These are phyloP conservation scores for Otatea glauca DNA, from an alignment of 176 grass and related monocot species.

Conservation along the genomic window DNA sequence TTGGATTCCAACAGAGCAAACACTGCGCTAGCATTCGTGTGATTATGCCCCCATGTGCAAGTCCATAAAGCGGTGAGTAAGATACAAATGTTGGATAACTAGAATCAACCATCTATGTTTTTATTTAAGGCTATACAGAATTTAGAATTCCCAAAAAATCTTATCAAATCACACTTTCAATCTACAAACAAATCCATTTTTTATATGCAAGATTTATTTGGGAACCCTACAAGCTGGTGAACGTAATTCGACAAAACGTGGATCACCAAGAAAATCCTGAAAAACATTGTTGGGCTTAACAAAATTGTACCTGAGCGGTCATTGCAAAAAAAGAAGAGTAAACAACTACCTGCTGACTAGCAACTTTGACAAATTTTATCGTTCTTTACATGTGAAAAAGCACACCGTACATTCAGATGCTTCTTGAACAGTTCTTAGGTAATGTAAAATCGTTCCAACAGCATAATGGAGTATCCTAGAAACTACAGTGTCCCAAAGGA, in stretches of 20 bases:
- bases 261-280: neutral
- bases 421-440: neutral
- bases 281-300: neutral
- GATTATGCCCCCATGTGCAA: conserved; percentile 12
- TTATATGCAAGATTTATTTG: neutral
- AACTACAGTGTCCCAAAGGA: neutral
- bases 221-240: neutral
- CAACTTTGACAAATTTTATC: neutral
- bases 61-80: neutral
- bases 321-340: neutral
- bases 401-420: neutral
- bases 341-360: neutral
- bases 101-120: neutral
- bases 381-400: conserved; percentile 20
- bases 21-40: neutral
- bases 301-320: neutral
- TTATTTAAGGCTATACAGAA: neutral
- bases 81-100: neutral
- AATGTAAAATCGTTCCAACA: neutral
- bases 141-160: neutral
- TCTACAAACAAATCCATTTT: neutral
- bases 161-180: neutral
- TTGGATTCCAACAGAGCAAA: neutral
- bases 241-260: neutral
- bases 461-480: neutral